phyloP scores from a whole-genome alignment of 768 basidiomycete species.

The Mycena pura region DNA sequence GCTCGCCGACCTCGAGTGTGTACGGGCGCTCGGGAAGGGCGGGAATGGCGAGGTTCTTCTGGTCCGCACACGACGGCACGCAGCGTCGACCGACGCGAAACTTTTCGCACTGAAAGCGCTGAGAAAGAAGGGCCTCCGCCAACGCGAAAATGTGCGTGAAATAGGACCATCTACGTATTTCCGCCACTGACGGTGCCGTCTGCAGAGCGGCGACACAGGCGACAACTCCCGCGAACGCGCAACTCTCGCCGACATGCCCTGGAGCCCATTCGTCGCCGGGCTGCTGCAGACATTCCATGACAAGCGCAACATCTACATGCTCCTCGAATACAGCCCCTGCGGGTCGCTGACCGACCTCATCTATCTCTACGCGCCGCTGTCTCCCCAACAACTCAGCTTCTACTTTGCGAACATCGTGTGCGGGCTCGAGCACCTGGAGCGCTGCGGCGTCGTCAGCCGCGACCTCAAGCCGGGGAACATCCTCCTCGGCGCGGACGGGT shows the following conservation, averaged over 20 bases:
- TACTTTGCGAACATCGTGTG: constrained; percentile 62
- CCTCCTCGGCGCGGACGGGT: constrained; percentile 61
- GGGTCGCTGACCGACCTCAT: constrained; percentile 50
- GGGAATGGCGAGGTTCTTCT: constrained; percentile 50
- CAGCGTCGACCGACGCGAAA: constrained; percentile 39
- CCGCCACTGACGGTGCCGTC: neutral
- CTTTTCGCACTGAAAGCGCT: constrained; percentile 56
- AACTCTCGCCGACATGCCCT: constrained; percentile 48
- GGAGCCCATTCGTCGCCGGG: constrained; percentile 62
- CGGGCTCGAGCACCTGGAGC: constrained; percentile 55
- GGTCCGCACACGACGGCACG: constrained; percentile 39
- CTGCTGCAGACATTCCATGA: constrained; percentile 55
- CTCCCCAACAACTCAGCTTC: constrained; percentile 47
- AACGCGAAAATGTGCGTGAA: constrained; percentile 37
- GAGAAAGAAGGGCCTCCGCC: constrained; percentile 42
- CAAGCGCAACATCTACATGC: constrained; percentile 52
- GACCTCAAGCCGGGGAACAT: constrained; percentile 68
- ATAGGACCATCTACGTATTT: neutral
- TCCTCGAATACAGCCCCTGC: constrained; percentile 57
- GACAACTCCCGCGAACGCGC: constrained; percentile 51
- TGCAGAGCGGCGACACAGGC: constrained; percentile 31
- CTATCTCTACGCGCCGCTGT: constrained; percentile 35
- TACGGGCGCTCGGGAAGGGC: constrained; percentile 50
- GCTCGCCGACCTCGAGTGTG: constrained; percentile 49
- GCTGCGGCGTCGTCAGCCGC: constrained; percentile 53